A percentile compares a stretch with the other conserved stretches of the same genome.
phyloP scores from a whole-genome alignment of 768 basidiomycete species.

The Termitomyces sp. region DNA sequence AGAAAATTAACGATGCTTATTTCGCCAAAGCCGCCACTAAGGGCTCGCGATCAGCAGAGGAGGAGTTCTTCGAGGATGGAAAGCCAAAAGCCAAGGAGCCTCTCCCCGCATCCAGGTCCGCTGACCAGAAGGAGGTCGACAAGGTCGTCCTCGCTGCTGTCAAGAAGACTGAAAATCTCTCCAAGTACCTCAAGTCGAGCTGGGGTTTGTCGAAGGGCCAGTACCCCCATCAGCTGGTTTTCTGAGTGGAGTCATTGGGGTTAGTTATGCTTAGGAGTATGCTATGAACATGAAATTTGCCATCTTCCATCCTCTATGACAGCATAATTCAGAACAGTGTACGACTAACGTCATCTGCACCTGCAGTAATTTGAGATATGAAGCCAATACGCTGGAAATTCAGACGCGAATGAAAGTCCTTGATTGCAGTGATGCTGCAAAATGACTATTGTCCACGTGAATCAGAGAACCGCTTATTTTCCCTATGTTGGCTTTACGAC shows the following conservation, averaged over 20 bases:
- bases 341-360: not conserved
- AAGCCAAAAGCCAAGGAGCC: constrained; percentile 87
- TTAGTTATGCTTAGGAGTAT: constrained; percentile 24
- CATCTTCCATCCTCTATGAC: constrained; percentile 23
- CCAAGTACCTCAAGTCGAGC: constrained; percentile 88
- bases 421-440: not conserved
- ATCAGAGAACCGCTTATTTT: constrained; percentile 1
- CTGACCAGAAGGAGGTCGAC: constrained; percentile 90
- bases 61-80: constrained; percentile 95
- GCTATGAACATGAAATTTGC: constrained; percentile 34
- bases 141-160: constrained; percentile 74
- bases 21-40: constrained; percentile 80
- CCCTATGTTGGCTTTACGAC: constrained; percentile 30
- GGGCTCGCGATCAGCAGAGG: constrained; percentile 79
- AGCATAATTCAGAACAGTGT: constrained; percentile 24
- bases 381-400: not conserved
- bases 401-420: not conserved
- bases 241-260: constrained; percentile 45
- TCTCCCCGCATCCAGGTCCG: constrained; percentile 81
- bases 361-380: not conserved
- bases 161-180: constrained; percentile 87
- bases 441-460: not conserved
- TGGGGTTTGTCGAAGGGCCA: constrained; percentile 97
- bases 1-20: constrained; percentile 92
- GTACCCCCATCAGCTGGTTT: constrained; percentile 91